Conservation (phyloP, 1,284 basidiomycete species). For the Sporisorium graminicola region DNA sequence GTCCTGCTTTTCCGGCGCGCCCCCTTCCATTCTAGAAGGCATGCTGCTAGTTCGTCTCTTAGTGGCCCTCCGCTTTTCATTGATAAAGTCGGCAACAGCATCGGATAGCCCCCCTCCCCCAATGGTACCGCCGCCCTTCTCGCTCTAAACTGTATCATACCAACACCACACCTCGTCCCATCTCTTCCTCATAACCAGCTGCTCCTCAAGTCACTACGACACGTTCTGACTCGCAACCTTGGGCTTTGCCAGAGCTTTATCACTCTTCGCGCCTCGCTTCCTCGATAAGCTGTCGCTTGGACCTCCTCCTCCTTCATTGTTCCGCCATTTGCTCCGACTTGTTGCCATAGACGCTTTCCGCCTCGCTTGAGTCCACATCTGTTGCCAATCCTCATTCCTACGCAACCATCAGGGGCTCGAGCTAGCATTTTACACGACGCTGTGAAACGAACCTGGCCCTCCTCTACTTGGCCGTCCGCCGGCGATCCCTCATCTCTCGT, state of each 20-base stretch:
- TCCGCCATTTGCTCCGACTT: neutral
- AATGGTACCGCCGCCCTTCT: neutral
- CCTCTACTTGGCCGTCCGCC: neutral
- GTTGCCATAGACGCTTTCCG: neutral
- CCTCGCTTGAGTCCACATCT: neutral
- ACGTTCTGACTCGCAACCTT: neutral
- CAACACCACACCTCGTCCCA: neutral
- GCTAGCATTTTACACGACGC: neutral
- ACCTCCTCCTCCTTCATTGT: neutral
- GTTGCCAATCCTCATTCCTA: neutral
- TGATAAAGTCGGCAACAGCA: neutral
- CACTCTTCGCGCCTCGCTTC: no score
- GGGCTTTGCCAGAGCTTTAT: no score
- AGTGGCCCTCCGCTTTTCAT: neutral
- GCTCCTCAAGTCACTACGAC: neutral
- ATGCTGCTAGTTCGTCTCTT: neutral
- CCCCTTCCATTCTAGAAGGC: neutral
- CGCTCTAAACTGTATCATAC: slow-evolving; percentile 3
- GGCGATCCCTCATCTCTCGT: neutral
- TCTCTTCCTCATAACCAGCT: neutral
- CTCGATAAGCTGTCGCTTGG: slow-evolving; percentile 3
- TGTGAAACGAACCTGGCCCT: neutral
- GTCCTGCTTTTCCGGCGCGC: slow-evolving; percentile 8
- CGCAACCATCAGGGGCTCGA: neutral
- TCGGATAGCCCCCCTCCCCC: neutral